Conservation (phyloP, 108 stramenopile genomes). For the Stephanodiscus minutulus region DNA sequence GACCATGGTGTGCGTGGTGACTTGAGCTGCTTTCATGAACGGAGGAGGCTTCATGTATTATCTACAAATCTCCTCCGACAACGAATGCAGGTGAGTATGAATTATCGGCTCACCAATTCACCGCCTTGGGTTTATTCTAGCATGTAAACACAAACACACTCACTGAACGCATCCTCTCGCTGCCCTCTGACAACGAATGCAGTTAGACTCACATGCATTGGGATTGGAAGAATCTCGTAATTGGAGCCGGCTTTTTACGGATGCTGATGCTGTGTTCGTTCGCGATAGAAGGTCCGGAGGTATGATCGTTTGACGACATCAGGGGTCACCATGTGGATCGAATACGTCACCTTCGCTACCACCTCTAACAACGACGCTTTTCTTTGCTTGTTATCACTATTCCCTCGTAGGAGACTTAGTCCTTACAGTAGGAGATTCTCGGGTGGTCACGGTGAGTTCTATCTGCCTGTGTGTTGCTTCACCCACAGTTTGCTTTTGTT, state of each 20-base stretch:
- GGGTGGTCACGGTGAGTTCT: conserved; percentile 57
- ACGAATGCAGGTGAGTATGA: conserved; percentile 37
- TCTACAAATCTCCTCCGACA: conserved; percentile 57
- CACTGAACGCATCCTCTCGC: too few relatives aligned
- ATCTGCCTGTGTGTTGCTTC: not conserved
- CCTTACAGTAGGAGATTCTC: conserved; percentile 82
- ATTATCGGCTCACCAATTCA: too few relatives aligned
- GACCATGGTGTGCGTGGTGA: conserved; percentile 59
- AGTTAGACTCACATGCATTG: conserved; percentile 75
- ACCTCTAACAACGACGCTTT: too few relatives aligned
- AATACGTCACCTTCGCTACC: too few relatives aligned
- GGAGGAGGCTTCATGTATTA: conserved; percentile 63
- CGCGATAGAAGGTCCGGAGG: conserved; percentile 73
- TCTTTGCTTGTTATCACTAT: too few relatives aligned
- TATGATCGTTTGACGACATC: too few relatives aligned
- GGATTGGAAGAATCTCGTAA: conserved; percentile 73
- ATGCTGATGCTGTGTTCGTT: conserved; percentile 76
- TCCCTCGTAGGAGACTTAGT: conserved; percentile 84
- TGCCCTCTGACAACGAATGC: conserved; percentile 59
- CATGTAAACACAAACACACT: too few relatives aligned
- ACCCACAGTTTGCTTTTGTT: not conserved
- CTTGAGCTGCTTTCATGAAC: conserved; percentile 58
- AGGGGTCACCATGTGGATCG: too few relatives aligned
- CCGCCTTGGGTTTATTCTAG: too few relatives aligned
- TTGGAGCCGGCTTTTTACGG: conserved; percentile 77